Conservation (phyloP, 139 green algal species). For the Trebouxia sp. region DNA sequence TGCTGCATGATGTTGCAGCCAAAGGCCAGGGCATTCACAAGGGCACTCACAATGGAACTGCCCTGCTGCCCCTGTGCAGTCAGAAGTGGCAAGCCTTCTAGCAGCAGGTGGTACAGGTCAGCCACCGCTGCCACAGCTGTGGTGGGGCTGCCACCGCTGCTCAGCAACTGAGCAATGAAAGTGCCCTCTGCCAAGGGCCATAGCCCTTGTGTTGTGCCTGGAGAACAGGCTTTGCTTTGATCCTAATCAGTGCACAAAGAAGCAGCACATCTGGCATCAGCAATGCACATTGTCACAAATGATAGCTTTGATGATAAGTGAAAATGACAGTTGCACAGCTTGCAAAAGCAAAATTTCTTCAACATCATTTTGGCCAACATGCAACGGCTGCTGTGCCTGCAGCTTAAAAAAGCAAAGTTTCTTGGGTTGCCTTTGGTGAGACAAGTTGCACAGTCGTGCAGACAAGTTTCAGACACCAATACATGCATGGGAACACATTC, state of each 20-base stretch:
- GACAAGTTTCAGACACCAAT: too few species aligned
- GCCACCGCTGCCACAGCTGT: constrained; percentile 16
- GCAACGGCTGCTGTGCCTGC: not conserved
- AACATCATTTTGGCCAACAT: not conserved
- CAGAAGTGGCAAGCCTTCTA: constrained; percentile 11
- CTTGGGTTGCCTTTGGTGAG: too few species aligned
- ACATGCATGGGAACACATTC: too few species aligned
- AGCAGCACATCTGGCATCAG: not conserved
- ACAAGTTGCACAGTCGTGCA: too few species aligned
- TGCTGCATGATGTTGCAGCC: constrained; percentile 16
- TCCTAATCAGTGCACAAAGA: not conserved
- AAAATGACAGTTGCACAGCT: not conserved
- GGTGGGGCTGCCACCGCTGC: constrained; percentile 1
- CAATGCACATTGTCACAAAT: constrained; percentile 37
- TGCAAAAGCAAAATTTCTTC: not conserved
- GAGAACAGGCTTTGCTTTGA: constrained; percentile 6
- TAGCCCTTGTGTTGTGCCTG: constrained; percentile 36
- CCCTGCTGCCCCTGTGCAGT: not conserved
- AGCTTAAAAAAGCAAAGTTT: too few species aligned
- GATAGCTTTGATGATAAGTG: constrained; percentile 32
- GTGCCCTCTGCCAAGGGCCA: constrained; percentile 58
- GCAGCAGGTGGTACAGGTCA: constrained; percentile 34
- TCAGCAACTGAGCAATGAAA: constrained; percentile 49
- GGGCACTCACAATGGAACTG: not conserved
- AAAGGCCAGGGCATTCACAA: constrained; percentile 69